Base-by-base conservation (phyloP, 78 protist genomes). In the Guillardia theta region DNA sequence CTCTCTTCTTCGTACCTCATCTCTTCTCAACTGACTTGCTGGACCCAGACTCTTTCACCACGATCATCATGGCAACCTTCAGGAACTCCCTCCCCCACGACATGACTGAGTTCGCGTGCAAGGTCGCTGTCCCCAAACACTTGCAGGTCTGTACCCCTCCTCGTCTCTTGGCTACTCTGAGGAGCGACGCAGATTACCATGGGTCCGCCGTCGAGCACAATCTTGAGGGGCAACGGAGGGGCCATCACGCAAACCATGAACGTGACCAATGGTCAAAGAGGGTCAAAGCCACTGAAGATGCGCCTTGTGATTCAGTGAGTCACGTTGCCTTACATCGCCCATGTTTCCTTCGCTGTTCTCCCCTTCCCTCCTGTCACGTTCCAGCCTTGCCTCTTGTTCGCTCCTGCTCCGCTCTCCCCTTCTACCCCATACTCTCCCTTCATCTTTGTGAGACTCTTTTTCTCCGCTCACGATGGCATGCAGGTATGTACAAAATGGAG, bases 241-340 rank as follows among this genome's bases (percentile, higher is more conserved):
- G 33, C 83, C 41, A 70, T 70, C 33, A 70, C 83, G 41, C 83
- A 70, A 43, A 70, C 83, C 27, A 70, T 70, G 83, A 70, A 70
- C 41, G 83, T 70, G 83, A 70, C 83, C 46, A 70, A 70, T 43
- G 83, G 46, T 36, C 83, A 70, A 12, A 36, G 83, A 12, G 83
- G 83, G 10, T 1, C 5, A 12, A 70, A 70, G 83, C 83, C 83
- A 15, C 83, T 70, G 10, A 70, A 70, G 83, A 70, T 70, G 83
- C 83, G 83, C 9, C 33, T 70, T 12, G 83, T 70, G 41, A 36
- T 70, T 24, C 36, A 70, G 83, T 70, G n/a, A n/a, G n/a, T n/a
- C n/a, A n/a, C n/a, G n/a, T n/a, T n/a, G n/a, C n/a, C n/a, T n/a
- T n/a, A n/a, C n/a, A n/a, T n/a, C n/a, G n/a, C n/a, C n/a, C n/a